Conservation (phyloP, 1,284 basidiomycete species). For the Sanghuangporus baumii region DNA sequence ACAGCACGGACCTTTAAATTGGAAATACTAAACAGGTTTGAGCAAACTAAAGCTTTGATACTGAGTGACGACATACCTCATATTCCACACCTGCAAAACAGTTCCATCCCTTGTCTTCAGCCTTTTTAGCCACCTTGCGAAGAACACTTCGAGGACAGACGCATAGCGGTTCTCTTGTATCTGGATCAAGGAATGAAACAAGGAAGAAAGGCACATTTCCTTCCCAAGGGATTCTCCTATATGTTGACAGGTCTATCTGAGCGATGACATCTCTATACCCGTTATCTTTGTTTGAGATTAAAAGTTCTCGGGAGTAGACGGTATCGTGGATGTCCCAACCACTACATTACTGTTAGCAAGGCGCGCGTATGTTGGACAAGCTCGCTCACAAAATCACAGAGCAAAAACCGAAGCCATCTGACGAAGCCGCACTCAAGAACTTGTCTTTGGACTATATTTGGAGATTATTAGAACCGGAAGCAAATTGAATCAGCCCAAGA, state of each 20-base stretch:
- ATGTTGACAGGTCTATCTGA: slow-evolving; percentile 78
- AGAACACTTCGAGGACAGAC: slow-evolving; percentile 88
- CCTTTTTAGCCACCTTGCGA: slow-evolving; percentile 50
- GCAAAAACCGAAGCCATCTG: slow-evolving; percentile 88
- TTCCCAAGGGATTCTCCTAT: slow-evolving; percentile 90
- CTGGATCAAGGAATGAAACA: slow-evolving; percentile 83
- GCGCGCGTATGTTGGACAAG: slow-evolving; percentile 7
- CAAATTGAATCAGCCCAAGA: slow-evolving; percentile 1
- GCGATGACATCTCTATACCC: slow-evolving; percentile 90
- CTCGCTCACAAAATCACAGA: slow-evolving; percentile 76
- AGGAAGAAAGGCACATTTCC: slow-evolving; percentile 90
- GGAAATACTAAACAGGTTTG: slow-evolving; percentile 69
- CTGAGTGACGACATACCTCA: slow-evolving; percentile 54
- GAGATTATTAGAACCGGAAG: background rate
- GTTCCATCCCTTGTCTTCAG: slow-evolving; percentile 44
- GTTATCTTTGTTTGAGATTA: slow-evolving; percentile 86
- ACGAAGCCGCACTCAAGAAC: slow-evolving; percentile 80
- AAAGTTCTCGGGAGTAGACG: slow-evolving; percentile 78
- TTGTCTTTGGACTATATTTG: slow-evolving; percentile 77
- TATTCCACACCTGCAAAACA: slow-evolving; percentile 86
- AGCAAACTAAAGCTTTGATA: background rate
- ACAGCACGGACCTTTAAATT: slow-evolving; percentile 68
- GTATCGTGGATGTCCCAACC: slow-evolving; percentile 88
- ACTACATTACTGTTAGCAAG: slow-evolving; percentile 31
- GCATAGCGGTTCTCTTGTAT: slow-evolving; percentile 66